Percentiles rank a stretch among this genome's conserved stretches.
These are phyloP conservation scores for Penicillium antarcticum DNA, from an alignment of 495 filamentous ascomycete species.

Conservation along the genomic window DNA sequence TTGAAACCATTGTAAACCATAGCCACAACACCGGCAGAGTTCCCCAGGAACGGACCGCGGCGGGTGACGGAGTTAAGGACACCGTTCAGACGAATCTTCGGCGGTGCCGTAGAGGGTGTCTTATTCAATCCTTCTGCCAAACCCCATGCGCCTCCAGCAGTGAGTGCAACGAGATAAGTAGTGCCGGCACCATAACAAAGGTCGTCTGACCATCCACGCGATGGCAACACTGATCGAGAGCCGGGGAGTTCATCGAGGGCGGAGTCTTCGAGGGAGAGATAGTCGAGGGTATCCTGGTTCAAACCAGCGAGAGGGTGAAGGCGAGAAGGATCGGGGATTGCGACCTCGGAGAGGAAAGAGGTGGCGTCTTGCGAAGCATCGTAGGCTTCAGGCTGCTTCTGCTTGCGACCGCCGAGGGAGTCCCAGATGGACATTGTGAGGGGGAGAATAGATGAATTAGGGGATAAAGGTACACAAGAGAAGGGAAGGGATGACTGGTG, in stretches of 20 bases:
- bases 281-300: constrained; percentile 87
- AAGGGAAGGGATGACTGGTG: constrained; percentile 18
- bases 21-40: constrained; percentile 89
- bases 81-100: constrained; percentile 86
- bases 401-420: constrained; percentile 78
- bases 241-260: constrained; percentile 86
- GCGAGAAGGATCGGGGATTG: constrained; percentile 75
- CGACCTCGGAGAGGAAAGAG: constrained; percentile 69
- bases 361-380: constrained; percentile 76
- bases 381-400: constrained; percentile 58
- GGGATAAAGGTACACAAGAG: constrained; percentile 22
- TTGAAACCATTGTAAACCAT: constrained; percentile 95
- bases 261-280: constrained; percentile 89
- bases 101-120: constrained; percentile 68
- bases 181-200: constrained; percentile 96
- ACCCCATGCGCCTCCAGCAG: constrained; percentile 89
- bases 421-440: constrained; percentile 80
- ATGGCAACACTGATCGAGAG: constrained; percentile 79
- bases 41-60: constrained; percentile 93
- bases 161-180: constrained; percentile 82
- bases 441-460: neutral
- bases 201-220: constrained; percentile 95
- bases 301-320: constrained; percentile 94
- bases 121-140: constrained; percentile 80
- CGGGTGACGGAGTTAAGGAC: constrained; percentile 91